Evolutionary conservation across 495 filamentous ascomycete genomes (phyloP), one percentile per base, ranked within the genome.

Genomic region (Chaetomium cochliodes): DNA sequence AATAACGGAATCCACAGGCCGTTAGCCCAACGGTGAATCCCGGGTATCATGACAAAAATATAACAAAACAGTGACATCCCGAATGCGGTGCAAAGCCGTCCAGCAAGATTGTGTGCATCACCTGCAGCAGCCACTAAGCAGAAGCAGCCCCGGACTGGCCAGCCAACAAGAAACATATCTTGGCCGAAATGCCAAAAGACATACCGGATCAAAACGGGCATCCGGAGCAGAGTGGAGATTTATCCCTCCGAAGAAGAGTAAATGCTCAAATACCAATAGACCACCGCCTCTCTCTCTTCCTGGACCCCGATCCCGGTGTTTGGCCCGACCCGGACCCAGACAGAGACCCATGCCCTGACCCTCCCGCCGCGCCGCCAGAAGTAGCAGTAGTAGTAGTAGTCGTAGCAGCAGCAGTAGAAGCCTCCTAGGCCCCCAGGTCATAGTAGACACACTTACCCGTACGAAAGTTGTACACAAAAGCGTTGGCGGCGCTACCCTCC

Each of bases 401-500:
- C 22, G 11, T 9, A 15, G 11, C 52, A 5, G 12, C 41, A 26
- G 39, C 2, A 5, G 23, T 3, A 58, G 57, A 33, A 56, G 62
- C 66, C 18, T 3, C 64, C 77, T 68, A 84, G 16, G 76, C 77
- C 25, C 81, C 85, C 28, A 93, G 76, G 69, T 92, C 88, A 69
- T 93, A 93, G 70, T 88, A 89, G 15, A 92, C 79, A 69, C 89
- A 92, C 62, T 81, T 85, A 0, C 87, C 87, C 5, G 89, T 92
- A 39, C 90, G 79, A 63, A 91, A 91, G 70, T 92, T 93, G 72
- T 92, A 92, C 23, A 93, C 85, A 74, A 92, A 92, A 12, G 88
- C 87, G 68, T 89, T 44, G 76, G 70, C n/a, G 80, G 78, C 25
- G 47, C 33, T 9, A 7, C 51, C 41, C 25, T 41, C 82, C 55